phyloP scores from a whole-genome alignment of 192 early-diverging fungal genomes.

The Coemansia asiatica region DNA sequence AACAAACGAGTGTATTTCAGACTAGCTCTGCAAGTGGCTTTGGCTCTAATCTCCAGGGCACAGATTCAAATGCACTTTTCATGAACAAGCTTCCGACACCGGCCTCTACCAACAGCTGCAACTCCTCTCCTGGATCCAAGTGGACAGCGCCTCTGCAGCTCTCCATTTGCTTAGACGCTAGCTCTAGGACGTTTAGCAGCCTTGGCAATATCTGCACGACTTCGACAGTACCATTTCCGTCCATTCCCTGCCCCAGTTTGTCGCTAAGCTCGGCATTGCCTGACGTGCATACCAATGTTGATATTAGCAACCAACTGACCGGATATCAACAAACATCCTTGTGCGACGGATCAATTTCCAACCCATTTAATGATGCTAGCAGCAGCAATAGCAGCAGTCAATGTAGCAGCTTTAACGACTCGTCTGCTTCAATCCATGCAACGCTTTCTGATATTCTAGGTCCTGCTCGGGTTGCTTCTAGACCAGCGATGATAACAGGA shows the following conservation, averaged over 20 bases:
- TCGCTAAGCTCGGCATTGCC: not conserved
- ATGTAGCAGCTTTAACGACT: not conserved
- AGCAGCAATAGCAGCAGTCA: conserved; percentile 5
- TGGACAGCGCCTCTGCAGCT: conserved; percentile 1
- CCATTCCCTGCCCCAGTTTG: not conserved
- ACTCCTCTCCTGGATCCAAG: conserved; percentile 1
- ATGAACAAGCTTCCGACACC: conserved; percentile 1
- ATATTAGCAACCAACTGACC: not conserved
- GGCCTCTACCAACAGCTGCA: not conserved
- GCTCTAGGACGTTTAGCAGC: not conserved
- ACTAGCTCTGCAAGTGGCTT: too few species aligned
- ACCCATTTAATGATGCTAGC: conserved; percentile 21
- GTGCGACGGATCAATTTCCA: conserved; percentile 16
- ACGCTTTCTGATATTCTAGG: conserved; percentile 11
- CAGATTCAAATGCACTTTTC: not conserved
- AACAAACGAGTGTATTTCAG: too few species aligned
- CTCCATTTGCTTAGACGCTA: not conserved
- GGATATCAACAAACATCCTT: not conserved
- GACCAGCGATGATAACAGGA: conserved; percentile 28
- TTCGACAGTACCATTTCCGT: not conserved
- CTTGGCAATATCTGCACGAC: not conserved
- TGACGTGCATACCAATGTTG: too few species aligned
- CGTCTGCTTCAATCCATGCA: not conserved
- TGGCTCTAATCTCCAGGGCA: too few species aligned
- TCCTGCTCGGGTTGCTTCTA: conserved; percentile 15